Percentiles rank a stretch among this genome's conserved stretches.
Evolutionary conservation across 768 basidiomycete species (phyloP).

Genomic region (Tricholoma matsutake): DNA sequence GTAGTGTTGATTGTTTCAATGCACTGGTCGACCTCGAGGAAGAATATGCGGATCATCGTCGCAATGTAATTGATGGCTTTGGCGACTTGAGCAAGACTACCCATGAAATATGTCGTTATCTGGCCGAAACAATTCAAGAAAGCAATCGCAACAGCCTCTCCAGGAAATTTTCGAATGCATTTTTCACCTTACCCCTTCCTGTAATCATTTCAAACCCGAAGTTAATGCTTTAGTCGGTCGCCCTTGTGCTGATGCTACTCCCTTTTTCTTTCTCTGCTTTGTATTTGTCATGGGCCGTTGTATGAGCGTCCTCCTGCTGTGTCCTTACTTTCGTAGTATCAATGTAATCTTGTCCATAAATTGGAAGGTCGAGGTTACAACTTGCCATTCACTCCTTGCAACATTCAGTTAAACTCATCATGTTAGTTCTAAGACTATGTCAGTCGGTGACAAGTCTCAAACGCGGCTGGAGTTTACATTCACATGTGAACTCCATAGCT

Average conservation of each 20-base stretch:
- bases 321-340: background rate
- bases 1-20: constrained; percentile 52
- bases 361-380: background rate
- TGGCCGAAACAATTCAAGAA: constrained; percentile 40
- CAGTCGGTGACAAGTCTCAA: background rate
- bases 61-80: constrained; percentile 35
- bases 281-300: background rate
- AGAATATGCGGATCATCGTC: constrained; percentile 45
- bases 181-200: constrained; percentile 33
- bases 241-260: background rate
- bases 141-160: constrained; percentile 48
- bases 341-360: background rate
- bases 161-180: constrained; percentile 46
- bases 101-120: constrained; percentile 30
- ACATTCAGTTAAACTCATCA: background rate
- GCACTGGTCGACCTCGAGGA: constrained; percentile 52
- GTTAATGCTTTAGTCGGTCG: constrained; percentile 9
- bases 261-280: background rate
- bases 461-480: constrained; percentile 1
- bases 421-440: constrained; percentile 8
- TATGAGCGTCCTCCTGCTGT: background rate
- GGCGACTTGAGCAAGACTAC: constrained; percentile 42
- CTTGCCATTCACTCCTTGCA: too few species aligned
- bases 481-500: background rate
- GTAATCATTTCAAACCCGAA: constrained; percentile 16